Evolutionary conservation across 2,329 filamentous ascomycete genomes (phyloP).

Genomic region (Phaeosphaeriaceae sp.): DNA sequence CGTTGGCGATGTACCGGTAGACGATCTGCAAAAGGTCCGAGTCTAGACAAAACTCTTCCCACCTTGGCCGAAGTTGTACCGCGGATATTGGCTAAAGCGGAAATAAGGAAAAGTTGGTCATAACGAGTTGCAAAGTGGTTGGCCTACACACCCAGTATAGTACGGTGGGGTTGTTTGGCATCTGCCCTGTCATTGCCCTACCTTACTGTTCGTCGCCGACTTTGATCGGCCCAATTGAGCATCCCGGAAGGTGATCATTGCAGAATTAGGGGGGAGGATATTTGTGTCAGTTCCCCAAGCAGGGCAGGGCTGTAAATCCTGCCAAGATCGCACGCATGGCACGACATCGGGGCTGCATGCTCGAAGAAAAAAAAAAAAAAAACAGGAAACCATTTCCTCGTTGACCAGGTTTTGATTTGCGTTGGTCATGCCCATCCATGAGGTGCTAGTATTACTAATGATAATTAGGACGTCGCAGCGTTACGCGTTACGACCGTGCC

Average conservation of each 20-base stretch:
- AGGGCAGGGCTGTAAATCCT: no score
- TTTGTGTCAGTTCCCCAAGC: slow-evolving; percentile 19
- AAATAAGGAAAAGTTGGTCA: not conserved
- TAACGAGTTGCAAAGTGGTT: no score
- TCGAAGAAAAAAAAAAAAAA: slow-evolving; percentile 14
- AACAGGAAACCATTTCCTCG: no score
- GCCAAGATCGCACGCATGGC: no score
- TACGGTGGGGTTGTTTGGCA: no score
- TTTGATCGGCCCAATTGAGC: slow-evolving; percentile 20
- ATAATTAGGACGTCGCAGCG: no score
- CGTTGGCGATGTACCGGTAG: not conserved
- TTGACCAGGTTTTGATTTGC: no score
- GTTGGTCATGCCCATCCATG: no score
- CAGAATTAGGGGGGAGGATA: slow-evolving; percentile 12
- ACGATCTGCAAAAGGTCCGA: slow-evolving; percentile 5
- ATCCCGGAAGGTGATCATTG: slow-evolving; percentile 28
- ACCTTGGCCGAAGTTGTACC: not conserved
- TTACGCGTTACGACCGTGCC: no score
- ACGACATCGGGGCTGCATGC: not conserved
- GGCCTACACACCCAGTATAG: no score
- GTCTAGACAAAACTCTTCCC: not conserved
- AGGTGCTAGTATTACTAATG: no score
- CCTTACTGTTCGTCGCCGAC: not conserved
- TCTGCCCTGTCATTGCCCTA: no score
- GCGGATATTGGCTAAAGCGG: not conserved